phyloP scores from a whole-genome alignment of 2,329 filamentous ascomycete genomes.

The Fusarium coicis region DNA sequence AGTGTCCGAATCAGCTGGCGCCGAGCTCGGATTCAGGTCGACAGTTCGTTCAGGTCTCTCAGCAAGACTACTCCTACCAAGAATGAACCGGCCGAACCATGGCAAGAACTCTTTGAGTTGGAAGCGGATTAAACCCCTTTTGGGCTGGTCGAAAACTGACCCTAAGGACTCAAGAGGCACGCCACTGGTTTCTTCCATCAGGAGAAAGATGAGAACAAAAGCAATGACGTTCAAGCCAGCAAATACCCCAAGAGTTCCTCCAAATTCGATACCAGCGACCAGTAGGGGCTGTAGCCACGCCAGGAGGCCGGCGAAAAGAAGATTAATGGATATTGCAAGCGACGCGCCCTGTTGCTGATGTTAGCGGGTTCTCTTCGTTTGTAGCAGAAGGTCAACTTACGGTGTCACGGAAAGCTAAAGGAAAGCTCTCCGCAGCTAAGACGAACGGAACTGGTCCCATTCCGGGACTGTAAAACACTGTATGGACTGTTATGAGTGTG shows the following conservation, averaged over 20 bases:
- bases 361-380: neutral
- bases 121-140: neutral
- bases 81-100: neutral
- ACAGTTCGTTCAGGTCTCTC: neutral
- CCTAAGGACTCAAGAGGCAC: neutral
- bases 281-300: neutral
- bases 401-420: neutral
- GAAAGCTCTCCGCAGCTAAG: neutral
- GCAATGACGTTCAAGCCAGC: neutral
- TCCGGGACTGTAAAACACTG: neutral
- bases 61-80: neutral
- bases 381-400: accelerated
- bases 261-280: neutral
- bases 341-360: neutral
- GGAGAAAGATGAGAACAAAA: neutral
- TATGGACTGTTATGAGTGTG: neutral
- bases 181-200: neutral
- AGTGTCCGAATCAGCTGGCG: neutral
- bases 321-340: neutral
- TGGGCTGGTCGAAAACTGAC: neutral
- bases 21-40: neutral
- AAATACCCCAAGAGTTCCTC: neutral
- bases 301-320: neutral
- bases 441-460: neutral
- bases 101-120: neutral